Evolutionary conservation across 306 rosid genomes (phyloP).

Genomic region (Morella rubra): DNA sequence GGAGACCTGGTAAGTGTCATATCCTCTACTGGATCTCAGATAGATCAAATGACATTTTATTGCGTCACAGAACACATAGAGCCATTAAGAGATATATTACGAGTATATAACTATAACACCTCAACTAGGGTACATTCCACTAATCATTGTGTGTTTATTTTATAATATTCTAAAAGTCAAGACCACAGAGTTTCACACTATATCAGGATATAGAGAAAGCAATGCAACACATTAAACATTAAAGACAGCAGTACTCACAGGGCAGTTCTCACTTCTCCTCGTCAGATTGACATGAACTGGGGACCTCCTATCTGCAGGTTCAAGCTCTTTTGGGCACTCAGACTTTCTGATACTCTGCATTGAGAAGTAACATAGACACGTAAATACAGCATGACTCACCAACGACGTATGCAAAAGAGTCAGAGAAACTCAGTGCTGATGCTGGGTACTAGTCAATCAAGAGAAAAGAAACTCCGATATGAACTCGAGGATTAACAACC

Average conservation of each 20-base stretch:
- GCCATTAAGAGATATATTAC: slow-evolving; percentile 6
- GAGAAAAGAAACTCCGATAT: background rate
- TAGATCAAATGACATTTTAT: background rate
- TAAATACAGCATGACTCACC: slow-evolving; percentile 6
- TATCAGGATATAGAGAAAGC: slow-evolving; percentile 18
- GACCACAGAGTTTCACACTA: background rate
- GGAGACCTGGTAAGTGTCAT: background rate
- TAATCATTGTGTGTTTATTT: slow-evolving; percentile 6
- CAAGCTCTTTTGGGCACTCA: slow-evolving; percentile 93
- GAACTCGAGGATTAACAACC: background rate
- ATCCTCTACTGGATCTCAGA: background rate
- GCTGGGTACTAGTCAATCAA: background rate
- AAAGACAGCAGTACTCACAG: slow-evolving; percentile 58
- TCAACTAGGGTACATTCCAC: background rate
- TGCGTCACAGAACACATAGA: background rate
- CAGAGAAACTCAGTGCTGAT: slow-evolving; percentile 17
- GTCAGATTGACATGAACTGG: slow-evolving; percentile 84
- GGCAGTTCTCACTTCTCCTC: slow-evolving; percentile 76
- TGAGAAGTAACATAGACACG: slow-evolving; percentile 24
- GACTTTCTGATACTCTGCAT: slow-evolving; percentile 88
- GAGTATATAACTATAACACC: background rate
- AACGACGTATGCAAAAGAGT: slow-evolving; percentile 7
- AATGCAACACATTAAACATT: slow-evolving; percentile 15
- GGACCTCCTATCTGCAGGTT: slow-evolving; percentile 76
- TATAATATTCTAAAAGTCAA: slow-evolving; percentile 4